These are phyloP conservation scores for Diplocarpon mali DNA, from an alignment of 2,329 filamentous ascomycete species.

Conservation along the genomic window DNA sequence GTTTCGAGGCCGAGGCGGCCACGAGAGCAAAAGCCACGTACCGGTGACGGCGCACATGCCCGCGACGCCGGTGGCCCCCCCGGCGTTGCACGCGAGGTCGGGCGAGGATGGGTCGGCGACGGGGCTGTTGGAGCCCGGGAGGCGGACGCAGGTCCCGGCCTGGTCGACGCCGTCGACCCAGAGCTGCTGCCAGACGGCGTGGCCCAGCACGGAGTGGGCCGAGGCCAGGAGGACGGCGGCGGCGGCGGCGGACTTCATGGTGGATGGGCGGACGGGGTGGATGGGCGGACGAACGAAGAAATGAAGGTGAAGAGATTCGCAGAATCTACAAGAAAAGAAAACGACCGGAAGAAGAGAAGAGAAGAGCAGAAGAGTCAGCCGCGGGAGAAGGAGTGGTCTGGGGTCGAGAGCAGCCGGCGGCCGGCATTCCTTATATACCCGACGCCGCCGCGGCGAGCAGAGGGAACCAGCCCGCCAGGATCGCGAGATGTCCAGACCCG, in stretches of 20 bases:
- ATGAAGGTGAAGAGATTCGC: background rate
- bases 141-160: slow-evolving; percentile 36
- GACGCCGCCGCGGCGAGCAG: too few relatives aligned
- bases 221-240: slow-evolving; percentile 16
- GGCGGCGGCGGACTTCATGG: slow-evolving; percentile 13
- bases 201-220: slow-evolving; percentile 31
- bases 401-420: too few relatives aligned
- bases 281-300: too few relatives aligned
- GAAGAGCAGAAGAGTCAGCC: too few relatives aligned
- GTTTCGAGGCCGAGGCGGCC: too few relatives aligned
- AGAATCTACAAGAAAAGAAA: background rate
- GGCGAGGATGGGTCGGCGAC: slow-evolving; percentile 37
- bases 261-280: background rate
- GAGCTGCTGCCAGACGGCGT: slow-evolving; percentile 30
- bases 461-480: too few relatives aligned
- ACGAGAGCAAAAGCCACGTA: too few relatives aligned
- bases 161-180: slow-evolving; percentile 37
- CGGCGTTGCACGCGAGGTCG: slow-evolving; percentile 39
- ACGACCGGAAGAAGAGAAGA: too few relatives aligned
- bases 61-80: slow-evolving; percentile 27
- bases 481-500: too few relatives aligned
- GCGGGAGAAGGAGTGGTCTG: too few relatives aligned
- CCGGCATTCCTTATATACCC: too few relatives aligned
- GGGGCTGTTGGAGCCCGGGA: slow-evolving; percentile 40
- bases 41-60: slow-evolving; percentile 23